Percentiles rank a stretch among this genome's conserved stretches.
phyloP scores from a whole-genome alignment of 2,329 filamentous ascomycete species.

The Eutypa lata region DNA sequence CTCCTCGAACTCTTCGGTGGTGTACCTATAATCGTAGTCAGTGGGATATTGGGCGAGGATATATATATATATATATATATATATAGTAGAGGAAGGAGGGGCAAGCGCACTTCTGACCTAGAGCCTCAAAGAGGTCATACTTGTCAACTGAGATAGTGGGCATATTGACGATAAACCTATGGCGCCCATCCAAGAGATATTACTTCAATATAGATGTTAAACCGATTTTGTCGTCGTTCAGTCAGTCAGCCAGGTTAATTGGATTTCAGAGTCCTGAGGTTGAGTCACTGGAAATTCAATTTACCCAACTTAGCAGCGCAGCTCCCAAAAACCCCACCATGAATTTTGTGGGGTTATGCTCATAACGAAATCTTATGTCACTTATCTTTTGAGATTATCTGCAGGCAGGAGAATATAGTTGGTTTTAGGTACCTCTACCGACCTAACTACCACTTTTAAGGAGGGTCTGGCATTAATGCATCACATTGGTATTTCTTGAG shows the following conservation, averaged over 20 bases:
- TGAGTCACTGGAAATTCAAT: slow-evolving; percentile 38
- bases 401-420: too few relatives aligned
- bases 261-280: slow-evolving; percentile 4
- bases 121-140: slow-evolving; percentile 87
- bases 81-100: slow-evolving; percentile 10
- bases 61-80: not conserved
- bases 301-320: slow-evolving; percentile 9
- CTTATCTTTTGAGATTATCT: too few relatives aligned
- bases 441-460: too few relatives aligned
- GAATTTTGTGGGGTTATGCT: slow-evolving; percentile 6
- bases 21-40: slow-evolving; percentile 57
- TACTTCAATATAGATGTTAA: not conserved
- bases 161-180: slow-evolving; percentile 52
- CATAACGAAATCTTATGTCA: slow-evolving; percentile 1
- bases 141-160: slow-evolving; percentile 97
- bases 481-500: too few relatives aligned
- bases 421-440: too few relatives aligned
- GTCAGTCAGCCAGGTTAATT: slow-evolving; percentile 7
- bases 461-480: too few relatives aligned
- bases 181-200: not conserved
- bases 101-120: slow-evolving; percentile 71
- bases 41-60: slow-evolving; percentile 15
- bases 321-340: slow-evolving; percentile 1
- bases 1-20: slow-evolving; percentile 92
- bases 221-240: not conserved